Conservation (phyloP, 2,329 filamentous ascomycete genomes). For the Colletotrichum eremochloae region DNA sequence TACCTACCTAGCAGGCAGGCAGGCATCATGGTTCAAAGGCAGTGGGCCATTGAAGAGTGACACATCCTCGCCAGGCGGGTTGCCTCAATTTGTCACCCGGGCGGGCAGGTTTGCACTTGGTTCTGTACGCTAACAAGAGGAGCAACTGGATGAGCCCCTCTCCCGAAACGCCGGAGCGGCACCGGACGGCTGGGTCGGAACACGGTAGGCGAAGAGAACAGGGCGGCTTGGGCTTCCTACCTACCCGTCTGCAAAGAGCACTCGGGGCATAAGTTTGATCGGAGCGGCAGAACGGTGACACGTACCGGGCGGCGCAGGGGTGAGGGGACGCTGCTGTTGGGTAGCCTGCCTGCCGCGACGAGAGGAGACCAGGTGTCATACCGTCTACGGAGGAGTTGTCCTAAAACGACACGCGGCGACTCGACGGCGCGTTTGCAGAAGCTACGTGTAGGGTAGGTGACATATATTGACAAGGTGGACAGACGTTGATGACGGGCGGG, state of each 20-base stretch:
- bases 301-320: not conserved
- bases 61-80: not conserved
- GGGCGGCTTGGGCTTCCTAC: not conserved
- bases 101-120: not conserved
- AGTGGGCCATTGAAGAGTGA: not conserved
- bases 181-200: constrained; percentile 17
- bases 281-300: not conserved
- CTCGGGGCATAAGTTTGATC: not conserved
- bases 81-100: not conserved
- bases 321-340: too few relatives aligned
- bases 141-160: not conserved
- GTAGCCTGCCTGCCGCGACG: too few relatives aligned
- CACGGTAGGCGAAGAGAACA: not conserved
- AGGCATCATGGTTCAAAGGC: not conserved
- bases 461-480: not conserved
- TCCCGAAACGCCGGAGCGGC: constrained; percentile 19
- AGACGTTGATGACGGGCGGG: not conserved
- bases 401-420: not conserved
- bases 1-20: not conserved
- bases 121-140: not conserved
- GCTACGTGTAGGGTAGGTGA: too few relatives aligned
- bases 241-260: not conserved
- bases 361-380: too few relatives aligned
- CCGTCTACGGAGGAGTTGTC: too few relatives aligned
- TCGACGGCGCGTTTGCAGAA: not conserved